Evolutionary conservation across 495 filamentous ascomycete genomes (phyloP).

Genomic region (Thozetella sp.): DNA sequence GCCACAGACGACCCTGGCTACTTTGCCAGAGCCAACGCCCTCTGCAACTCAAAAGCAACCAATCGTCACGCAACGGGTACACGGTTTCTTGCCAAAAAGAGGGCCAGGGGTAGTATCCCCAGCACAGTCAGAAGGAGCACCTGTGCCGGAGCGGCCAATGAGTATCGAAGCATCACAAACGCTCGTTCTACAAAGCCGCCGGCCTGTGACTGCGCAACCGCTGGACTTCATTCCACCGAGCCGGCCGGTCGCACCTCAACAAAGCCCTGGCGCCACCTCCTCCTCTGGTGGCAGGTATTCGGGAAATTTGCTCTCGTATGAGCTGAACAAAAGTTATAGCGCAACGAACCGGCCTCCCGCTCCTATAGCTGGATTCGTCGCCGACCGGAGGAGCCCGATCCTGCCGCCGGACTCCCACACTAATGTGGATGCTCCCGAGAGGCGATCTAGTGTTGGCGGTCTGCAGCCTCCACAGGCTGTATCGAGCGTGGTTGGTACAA

Average conservation of each 20-base stretch:
- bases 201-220: background rate
- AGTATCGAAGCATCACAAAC: background rate
- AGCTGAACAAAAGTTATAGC: slow-evolving; percentile 13
- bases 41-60: background rate
- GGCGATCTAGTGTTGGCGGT: slow-evolving; percentile 9
- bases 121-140: background rate
- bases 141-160: background rate
- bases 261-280: background rate
- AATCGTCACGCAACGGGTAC: background rate
- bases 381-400: slow-evolving; percentile 6
- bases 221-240: background rate
- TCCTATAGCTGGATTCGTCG: slow-evolving; percentile 27
- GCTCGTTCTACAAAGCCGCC: background rate
- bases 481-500: slow-evolving; percentile 29
- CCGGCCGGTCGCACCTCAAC: background rate
- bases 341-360: slow-evolving; percentile 4
- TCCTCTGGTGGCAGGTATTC: slow-evolving; percentile 6
- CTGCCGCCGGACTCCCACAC: slow-evolving; percentile 2
- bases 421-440: slow-evolving; percentile 6
- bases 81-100: background rate
- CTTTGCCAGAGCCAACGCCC: background rate
- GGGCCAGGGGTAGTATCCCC: background rate
- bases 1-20: background rate
- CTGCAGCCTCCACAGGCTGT: slow-evolving; percentile 23
- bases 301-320: slow-evolving; percentile 9